Base-by-base conservation (phyloP, 345 rosid genomes). In the Aurinia saxatilis region DNA sequence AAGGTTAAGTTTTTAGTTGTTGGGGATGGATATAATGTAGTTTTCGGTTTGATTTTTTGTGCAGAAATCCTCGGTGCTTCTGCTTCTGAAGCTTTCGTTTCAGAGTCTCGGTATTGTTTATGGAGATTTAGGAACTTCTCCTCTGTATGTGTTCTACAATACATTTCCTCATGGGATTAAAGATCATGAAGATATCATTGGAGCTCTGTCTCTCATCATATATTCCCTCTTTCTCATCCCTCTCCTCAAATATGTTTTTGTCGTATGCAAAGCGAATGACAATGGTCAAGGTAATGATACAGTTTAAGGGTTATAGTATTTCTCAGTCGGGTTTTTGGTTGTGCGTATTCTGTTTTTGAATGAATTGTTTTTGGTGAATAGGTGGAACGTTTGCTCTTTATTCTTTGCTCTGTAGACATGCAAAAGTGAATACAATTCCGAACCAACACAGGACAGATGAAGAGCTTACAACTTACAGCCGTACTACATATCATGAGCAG, bases 301-400 rank as follows among this genome's bases (percentile, higher is more conserved):
- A 11, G 16, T 38, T 21, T 11, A 44, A 0, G 1, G 0, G 25
- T 42, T 42, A 11, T 31, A 4, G 18, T 13, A 30, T 18, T 8
- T 44, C 13, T 52, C 29, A 14, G 53, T 34, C 12, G 13, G 12
- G 3, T 2, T 51, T n/a, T 50, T 37, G 3, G 10, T 5, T 16
- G 12, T 15, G 55, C 1, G 7, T 64, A 10, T 53, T 18, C 29
- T 7, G 10, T 16, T n/a, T 5, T 17, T 23, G 23, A 52, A 19
- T 10, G 14, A 3, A 25, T 29, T 36, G 52, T 39, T 27, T 27
- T 46, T 57, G 50, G 56, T 44, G 82, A 9, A n/a, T 71, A 92
- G 98, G 98, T 38, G 98, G 98, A 59, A 92, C 96, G 12, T 87
- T 89, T 72, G 98, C 98, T 64, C 85, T 89, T 6, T 92, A 92